A percentile compares a stretch with the other conserved stretches of the same genome.
Conservation (phyloP, 805 yeast species). For the Jamesozyma spencerorum region DNA sequence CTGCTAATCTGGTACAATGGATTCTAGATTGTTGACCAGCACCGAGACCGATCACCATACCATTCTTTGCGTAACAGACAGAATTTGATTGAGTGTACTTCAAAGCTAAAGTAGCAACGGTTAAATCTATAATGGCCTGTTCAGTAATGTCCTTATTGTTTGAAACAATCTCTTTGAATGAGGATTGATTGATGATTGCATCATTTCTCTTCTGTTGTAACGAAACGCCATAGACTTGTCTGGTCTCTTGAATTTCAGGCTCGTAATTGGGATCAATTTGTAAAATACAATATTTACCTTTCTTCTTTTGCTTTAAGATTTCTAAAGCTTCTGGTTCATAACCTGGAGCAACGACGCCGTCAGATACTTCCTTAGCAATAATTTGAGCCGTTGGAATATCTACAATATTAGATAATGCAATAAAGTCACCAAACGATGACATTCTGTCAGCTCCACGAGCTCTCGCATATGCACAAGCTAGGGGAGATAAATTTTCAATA, state of each 20-base stretch:
- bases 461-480: constrained; percentile 97
- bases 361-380: constrained; percentile 94
- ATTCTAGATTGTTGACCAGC: constrained; percentile 99
- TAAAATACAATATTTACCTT: constrained; percentile 92
- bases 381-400: constrained; percentile 94
- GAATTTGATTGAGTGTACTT: constrained; percentile 98
- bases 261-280: constrained; percentile 92
- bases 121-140: constrained; percentile 86
- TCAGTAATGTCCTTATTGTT: constrained; percentile 78
- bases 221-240: constrained; percentile 94
- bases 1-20: constrained; percentile 98
- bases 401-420: constrained; percentile 92
- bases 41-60: constrained; percentile 98
- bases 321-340: constrained; percentile 86
- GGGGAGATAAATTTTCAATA: constrained; percentile 89
- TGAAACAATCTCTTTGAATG: constrained; percentile 88
- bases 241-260: constrained; percentile 73
- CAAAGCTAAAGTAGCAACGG: constrained; percentile 94
- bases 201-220: constrained; percentile 96
- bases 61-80: constrained; percentile 95
- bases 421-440: constrained; percentile 98
- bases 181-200: constrained; percentile 82
- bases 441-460: constrained; percentile 99
- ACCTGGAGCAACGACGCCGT: constrained; percentile 98
- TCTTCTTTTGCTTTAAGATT: constrained; percentile 83